A percentile compares a stretch with the other conserved stretches of the same genome.
Evolutionary conservation across 305 asterid species (phyloP).

Genomic region (Lippia alba): DNA sequence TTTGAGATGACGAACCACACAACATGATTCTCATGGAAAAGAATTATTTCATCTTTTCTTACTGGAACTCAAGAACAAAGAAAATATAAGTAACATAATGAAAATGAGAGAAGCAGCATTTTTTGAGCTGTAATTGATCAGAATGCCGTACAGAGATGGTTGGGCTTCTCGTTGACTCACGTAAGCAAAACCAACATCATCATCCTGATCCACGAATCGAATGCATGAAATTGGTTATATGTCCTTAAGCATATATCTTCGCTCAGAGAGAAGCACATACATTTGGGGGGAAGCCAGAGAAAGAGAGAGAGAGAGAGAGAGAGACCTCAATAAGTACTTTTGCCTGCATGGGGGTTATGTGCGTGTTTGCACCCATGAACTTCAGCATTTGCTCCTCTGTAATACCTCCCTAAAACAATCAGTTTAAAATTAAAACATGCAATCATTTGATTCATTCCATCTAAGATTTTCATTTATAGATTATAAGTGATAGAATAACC

Average conservation of each 20-base stretch:
- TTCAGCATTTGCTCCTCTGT: slow-evolving; percentile 98
- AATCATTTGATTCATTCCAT: background rate
- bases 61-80: slow-evolving; percentile 19
- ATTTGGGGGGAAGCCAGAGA: background rate
- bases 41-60: slow-evolving; percentile 1
- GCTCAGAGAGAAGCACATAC: slow-evolving; percentile 7
- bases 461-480: slow-evolving; percentile 5
- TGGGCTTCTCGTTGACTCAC: slow-evolving; percentile 92
- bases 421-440: slow-evolving; percentile 26
- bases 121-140: slow-evolving; percentile 31
- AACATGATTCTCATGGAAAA: too few species aligned
- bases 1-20: background rate
- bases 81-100: background rate
- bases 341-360: slow-evolving; percentile 72
- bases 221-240: slow-evolving; percentile 26
- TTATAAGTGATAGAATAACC: slow-evolving; percentile 8
- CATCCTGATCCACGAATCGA: slow-evolving; percentile 62
- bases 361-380: slow-evolving; percentile 91
- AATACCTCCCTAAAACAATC: slow-evolving; percentile 78
- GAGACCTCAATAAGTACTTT: slow-evolving; percentile 82
- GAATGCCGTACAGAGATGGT: slow-evolving; percentile 83
- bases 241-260: slow-evolving; percentile 19
- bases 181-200: slow-evolving; percentile 89
- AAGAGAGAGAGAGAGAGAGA: slow-evolving; percentile 10
- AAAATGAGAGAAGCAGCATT: background rate